Evolutionary conservation across 305 asterid genomes (phyloP), one percentile per base, ranked within the genome.

Genomic region (Salvia sclarea): DNA sequence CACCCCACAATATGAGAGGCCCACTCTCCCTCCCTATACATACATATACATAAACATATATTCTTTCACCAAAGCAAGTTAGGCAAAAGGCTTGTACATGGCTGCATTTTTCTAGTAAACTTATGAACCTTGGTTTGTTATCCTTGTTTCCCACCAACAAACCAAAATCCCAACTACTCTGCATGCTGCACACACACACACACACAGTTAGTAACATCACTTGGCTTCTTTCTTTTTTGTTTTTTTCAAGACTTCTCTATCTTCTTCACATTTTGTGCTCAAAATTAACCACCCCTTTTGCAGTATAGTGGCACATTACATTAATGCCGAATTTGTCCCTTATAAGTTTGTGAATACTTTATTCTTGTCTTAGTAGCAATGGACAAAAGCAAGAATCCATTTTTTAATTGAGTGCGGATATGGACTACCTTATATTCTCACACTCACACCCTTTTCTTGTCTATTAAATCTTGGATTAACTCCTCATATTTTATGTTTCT

Each of bases 321-420:
- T 66, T 66, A 58, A 48, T 66, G 69, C 8, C 22, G 17, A 44
- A 4, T 57, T 56, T 63, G 71, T 69, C 65, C 38, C n/a, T n/a
- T n/a, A n/a, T n/a, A n/a, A n/a, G n/a, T n/a, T 30, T 30, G 56
- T 69, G 0, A 31, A 8, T 57, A 38, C 75, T 72, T 72, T 67
- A 70, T 69, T 59, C 66, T 74, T 74, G 71, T 45, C 75, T 78
- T 79, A 76, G 49, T 6, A 45, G 52, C 79, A 74, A 60, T 78
- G 75, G 88, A 73, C 83, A 88, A 84, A 82, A 59, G 83, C 24
- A 78, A 76, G 80, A 76, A 76, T 80, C 84, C 80, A 78, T 69
- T 79, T 79, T 86, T 71, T 76, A 69, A 74, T 77, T 81, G 87
- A 86, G 83, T 85, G 88, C 78, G 53, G 43, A 71, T 75, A 58